Evolutionary conservation across 257 asterid genomes (phyloP).

Genomic region (Salvia miltiorrhiza): DNA sequence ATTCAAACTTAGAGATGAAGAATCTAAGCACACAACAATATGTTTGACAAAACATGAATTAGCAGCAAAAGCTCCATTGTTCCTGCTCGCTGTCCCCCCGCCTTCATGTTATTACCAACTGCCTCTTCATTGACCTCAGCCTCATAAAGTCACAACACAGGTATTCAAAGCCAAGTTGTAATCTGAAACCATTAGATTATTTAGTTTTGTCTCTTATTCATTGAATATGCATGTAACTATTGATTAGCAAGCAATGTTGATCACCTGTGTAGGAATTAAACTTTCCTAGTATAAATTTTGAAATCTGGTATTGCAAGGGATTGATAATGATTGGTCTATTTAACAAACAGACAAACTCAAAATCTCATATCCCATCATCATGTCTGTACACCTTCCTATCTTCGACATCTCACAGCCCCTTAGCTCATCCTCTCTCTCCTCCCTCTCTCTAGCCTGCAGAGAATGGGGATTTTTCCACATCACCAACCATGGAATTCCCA

Average conservation of each 20-base stretch:
- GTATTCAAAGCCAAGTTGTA: slow-evolving; percentile 20
- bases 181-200: slow-evolving; percentile 35
- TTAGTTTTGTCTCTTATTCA: slow-evolving; percentile 26
- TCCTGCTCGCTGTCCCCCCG: slow-evolving; percentile 45
- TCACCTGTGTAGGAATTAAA: not conserved
- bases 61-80: slow-evolving; percentile 48
- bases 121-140: slow-evolving; percentile 29
- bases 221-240: slow-evolving; percentile 27
- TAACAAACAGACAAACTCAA: slow-evolving; percentile 18
- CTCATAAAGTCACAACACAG: slow-evolving; percentile 9
- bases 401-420: slow-evolving; percentile 63
- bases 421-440: slow-evolving; percentile 41
- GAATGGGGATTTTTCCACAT: slow-evolving; percentile 71
- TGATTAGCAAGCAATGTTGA: slow-evolving; percentile 22
- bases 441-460: slow-evolving; percentile 55
- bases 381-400: slow-evolving; percentile 55
- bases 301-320: not conserved
- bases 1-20: slow-evolving; percentile 40
- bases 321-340: slow-evolving; percentile 12
- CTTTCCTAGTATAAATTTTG: not conserved
- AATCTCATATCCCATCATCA: slow-evolving; percentile 16
- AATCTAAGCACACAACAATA: slow-evolving; percentile 32
- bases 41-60: slow-evolving; percentile 27
- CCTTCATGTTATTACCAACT: slow-evolving; percentile 25
- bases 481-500: slow-evolving; percentile 57